These are phyloP conservation scores for Pseudocercospora eumusae DNA, from an alignment of 2,329 filamentous ascomycete genomes.

Conservation along the genomic window DNA sequence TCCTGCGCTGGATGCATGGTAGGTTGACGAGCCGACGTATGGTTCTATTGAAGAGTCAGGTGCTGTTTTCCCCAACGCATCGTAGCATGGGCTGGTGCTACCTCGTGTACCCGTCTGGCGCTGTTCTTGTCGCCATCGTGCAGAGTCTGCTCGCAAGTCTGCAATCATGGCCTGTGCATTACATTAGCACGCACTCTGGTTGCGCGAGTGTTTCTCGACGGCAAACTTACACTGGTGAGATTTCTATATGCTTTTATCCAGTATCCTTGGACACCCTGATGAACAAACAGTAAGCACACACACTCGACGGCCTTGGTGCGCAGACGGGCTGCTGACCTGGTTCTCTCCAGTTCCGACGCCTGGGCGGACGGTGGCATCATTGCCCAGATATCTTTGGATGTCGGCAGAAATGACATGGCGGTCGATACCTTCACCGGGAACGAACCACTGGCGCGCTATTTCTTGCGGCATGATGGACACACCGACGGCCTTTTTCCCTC, in stretches of 20 bases:
- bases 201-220: neutral
- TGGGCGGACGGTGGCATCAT: slow-evolving; percentile 53
- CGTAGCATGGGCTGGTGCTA: slow-evolving; percentile 47
- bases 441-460: slow-evolving; percentile 52
- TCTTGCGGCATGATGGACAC: slow-evolving; percentile 36
- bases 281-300: slow-evolving; percentile 29
- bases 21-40: slow-evolving; percentile 42
- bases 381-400: slow-evolving; percentile 55
- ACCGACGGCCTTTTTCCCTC: slow-evolving; percentile 6
- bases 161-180: slow-evolving; percentile 51
- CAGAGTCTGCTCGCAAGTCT: slow-evolving; percentile 52
- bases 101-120: slow-evolving; percentile 45
- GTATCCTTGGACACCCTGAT: slow-evolving; percentile 50
- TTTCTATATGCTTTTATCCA: slow-evolving; percentile 56
- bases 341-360: slow-evolving; percentile 49
- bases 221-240: slow-evolving; percentile 49
- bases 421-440: slow-evolving; percentile 53
- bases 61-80: slow-evolving; percentile 46
- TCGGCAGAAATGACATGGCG: slow-evolving; percentile 55
- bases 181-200: slow-evolving; percentile 16
- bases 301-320: slow-evolving; percentile 11
- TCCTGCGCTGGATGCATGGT: slow-evolving; percentile 46
- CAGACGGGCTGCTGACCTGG: slow-evolving; percentile 42
- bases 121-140: slow-evolving; percentile 47
- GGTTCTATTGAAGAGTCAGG: slow-evolving; percentile 38